Evolutionary conservation across 805 yeast genomes (phyloP), one percentile per base, ranked within the genome.

Genomic region (Candida verbasci): DNA sequence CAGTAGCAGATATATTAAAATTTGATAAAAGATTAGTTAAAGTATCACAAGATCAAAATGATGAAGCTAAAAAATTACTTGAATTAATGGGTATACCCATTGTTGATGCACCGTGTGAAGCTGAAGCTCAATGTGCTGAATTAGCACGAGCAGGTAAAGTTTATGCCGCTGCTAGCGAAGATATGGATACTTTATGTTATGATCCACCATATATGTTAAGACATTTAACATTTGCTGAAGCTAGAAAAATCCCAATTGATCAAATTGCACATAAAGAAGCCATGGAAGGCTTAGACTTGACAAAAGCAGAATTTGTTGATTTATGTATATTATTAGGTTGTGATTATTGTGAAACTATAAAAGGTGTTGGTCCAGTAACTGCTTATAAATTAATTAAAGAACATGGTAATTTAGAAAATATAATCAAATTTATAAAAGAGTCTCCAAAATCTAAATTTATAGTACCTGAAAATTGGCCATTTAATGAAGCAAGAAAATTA

Each of bases 101-200:
- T 49, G 83, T 93, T 4, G 80, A 78, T 37, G 97, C 98, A 0
- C 98, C 99, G 1, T 82, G 96, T 56, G 99, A 93, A 60, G 99
- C 99, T 2, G 99, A 93, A 58, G 96, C 98, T 0, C 97, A 93
- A 52, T 93, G 98, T 68, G 97, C 98, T 0, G 93, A 80, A 44
- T 63, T 93, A 32, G 97, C 97, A 3, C 76, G 79, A 40, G 76
- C 78, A 9, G 97, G 96, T 2, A 88, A 87, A 53, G 97, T 91
- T 0, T 93, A 81, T 55, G 98, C 95, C 7, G 96, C 97, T 3
- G 98, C 97, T 1, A 84, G 95, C 5, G 98, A 93, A 58, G 98
- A 93, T 76, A 93, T 93, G 98, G 98, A 93, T 62, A 93, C 98
- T 1, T 59, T 93, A 38, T 93, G 97, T 53, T 93, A 91, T 55